Base-by-base conservation (phyloP, 2,329 filamentous ascomycete genomes). In the Fusarium sp. region DNA sequence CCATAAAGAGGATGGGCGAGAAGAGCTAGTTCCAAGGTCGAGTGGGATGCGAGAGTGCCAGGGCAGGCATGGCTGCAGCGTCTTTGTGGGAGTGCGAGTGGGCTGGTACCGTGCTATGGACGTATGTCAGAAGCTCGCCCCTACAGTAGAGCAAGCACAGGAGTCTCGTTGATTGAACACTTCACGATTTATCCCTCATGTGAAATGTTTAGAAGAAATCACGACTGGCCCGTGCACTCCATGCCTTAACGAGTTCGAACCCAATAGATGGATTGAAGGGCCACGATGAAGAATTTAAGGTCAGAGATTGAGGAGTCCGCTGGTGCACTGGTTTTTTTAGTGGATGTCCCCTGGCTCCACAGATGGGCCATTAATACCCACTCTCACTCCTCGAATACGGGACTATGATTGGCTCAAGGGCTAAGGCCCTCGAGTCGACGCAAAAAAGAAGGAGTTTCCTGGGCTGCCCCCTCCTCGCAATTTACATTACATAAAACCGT, bases 401-500 rank as follows among this genome's bases (percentile, higher is more conserved):
- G 24, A 3, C 13, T 31, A 29, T 73, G 49, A 74, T 74, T 74
- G 72, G 72, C 46, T 15, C 29, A 49, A 65, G 60, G 68, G 48
- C n/a, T 50, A 43, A 50, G 56, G 68, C 64, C 68, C 68, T 71
- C 57, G 37, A 63, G 54, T 47, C 39, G 49, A 55, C 63, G 47
- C 56, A 71, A 61, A 66, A 70, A 71, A 71, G 57, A 71, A 71
- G 61, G 63, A 66, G 56, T 47, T 60, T 57, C 63, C 56, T 69
- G 72, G 69, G 68, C 68, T 58, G 72, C 72, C 70, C 72, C 72
- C 73, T 74, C 72, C 42, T 74, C 59, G 59, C 74, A 77, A 76
- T 78, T 79, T 73, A 76, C 76, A 79, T 79, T 80, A 80, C 78
- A 79, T 80, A 80, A 80, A 80, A 79, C 62, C 62, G 62, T 65